These are phyloP conservation scores for Huntiella abstrusa DNA, from an alignment of 2,329 filamentous ascomycete species.

Conservation along the genomic window DNA sequence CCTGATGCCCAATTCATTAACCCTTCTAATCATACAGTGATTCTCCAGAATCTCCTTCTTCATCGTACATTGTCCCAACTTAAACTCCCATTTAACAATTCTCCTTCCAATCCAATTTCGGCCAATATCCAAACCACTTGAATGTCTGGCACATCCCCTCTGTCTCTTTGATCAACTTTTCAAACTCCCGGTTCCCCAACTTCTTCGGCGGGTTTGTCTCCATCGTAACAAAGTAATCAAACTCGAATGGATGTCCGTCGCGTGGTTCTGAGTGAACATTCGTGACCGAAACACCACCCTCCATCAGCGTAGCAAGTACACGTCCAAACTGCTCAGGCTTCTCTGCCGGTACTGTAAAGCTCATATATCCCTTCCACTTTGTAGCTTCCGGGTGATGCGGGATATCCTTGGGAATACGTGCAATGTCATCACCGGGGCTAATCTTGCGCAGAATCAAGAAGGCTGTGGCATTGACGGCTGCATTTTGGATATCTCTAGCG, in stretches of 20 bases:
- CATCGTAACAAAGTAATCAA: slow-evolving; percentile 9
- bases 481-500: slow-evolving; percentile 51
- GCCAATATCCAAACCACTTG: slow-evolving; percentile 55
- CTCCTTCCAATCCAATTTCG: slow-evolving; percentile 8
- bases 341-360: slow-evolving; percentile 4
- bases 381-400: slow-evolving; percentile 1
- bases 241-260: slow-evolving; percentile 7
- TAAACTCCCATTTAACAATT: neutral
- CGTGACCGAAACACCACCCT: slow-evolving; percentile 2
- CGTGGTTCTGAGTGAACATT: slow-evolving; percentile 9
- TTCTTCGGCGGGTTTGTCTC: slow-evolving; percentile 7
- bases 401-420: slow-evolving; percentile 8
- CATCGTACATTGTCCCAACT: too few species aligned
- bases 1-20: too few species aligned
- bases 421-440: slow-evolving; percentile 11
- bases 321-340: slow-evolving; percentile 4
- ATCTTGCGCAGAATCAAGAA: slow-evolving; percentile 47
- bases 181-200: slow-evolving; percentile 23
- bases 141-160: slow-evolving; percentile 37
- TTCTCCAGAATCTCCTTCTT: too few species aligned
- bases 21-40: too few species aligned
- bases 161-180: slow-evolving; percentile 40
- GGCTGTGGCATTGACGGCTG: slow-evolving; percentile 56
- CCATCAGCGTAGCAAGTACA: slow-evolving; percentile 2
- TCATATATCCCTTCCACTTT: slow-evolving; percentile 8